Percentiles rank a stretch among this genome's conserved stretches.
These are phyloP conservation scores for Pythium oligandrum DNA, from an alignment of 352 stramenopile genomes.

Conservation along the genomic window DNA sequence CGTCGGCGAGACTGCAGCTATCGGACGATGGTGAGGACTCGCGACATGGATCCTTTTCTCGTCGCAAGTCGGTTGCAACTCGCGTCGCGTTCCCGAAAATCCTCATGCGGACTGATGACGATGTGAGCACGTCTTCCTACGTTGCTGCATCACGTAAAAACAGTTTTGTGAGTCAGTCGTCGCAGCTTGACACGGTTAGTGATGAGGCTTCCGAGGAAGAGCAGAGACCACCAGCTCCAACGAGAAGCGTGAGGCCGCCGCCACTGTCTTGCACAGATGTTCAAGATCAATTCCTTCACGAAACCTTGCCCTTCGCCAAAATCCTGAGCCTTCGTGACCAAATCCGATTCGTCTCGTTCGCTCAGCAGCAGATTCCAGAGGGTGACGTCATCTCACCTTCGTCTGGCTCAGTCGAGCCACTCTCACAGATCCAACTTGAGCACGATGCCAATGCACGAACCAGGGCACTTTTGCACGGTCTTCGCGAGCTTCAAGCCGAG, in stretches of 20 bases:
- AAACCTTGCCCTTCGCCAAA: constrained; percentile 29
- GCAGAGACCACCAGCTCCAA: no score
- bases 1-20: background rate
- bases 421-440: background rate
- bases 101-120: background rate
- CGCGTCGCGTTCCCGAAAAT: constrained; percentile 48
- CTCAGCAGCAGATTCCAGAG: constrained; percentile 13
- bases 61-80: constrained; percentile 8
- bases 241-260: no score
- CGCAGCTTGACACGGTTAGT: background rate
- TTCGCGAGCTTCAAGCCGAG: constrained; percentile 36
- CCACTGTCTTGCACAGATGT: constrained; percentile 29
- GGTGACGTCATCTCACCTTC: no score
- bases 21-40: background rate
- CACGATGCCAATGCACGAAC: constrained; percentile 24
- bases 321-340: constrained; percentile 44
- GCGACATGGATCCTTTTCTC: background rate
- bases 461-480: constrained; percentile 31
- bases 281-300: constrained; percentile 47
- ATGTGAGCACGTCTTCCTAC: no score
- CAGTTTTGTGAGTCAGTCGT: background rate
- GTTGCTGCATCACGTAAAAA: background rate
- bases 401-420: no score
- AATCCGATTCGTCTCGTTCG: constrained; percentile 39
- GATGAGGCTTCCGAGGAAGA: no score